A percentile compares a stretch with the other conserved stretches of the same genome.
phyloP scores from a whole-genome alignment of 2,329 filamentous ascomycete species.

The Fonsecaea monophora region DNA sequence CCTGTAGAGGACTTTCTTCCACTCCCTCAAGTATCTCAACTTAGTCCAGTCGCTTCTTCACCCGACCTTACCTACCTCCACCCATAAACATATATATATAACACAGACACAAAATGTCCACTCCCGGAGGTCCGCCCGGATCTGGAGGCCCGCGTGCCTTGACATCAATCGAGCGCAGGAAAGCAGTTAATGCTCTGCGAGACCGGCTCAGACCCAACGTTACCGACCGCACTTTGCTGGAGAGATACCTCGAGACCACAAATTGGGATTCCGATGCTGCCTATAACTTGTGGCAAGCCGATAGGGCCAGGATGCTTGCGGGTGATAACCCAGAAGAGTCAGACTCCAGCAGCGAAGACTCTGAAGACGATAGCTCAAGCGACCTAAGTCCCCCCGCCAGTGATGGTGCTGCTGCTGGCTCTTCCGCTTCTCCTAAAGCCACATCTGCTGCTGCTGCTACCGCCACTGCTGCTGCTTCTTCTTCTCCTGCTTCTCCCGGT shows the following conservation, averaged over 20 bases:
- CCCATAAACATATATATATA: background rate
- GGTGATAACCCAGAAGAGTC: background rate
- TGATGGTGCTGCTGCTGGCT: too few relatives aligned
- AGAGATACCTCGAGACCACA: background rate
- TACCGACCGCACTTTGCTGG: background rate
- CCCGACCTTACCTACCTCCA: background rate
- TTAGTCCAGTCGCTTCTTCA: background rate
- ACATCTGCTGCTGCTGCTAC: background rate
- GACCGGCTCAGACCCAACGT: background rate
- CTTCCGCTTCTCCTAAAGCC: background rate
- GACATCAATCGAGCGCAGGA: background rate
- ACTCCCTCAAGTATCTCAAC: background rate
- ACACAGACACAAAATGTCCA: background rate
- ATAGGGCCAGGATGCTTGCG: background rate
- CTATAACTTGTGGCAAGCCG: background rate
- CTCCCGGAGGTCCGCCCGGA: background rate
- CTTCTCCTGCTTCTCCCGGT: too few relatives aligned
- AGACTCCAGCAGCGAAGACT: background rate
- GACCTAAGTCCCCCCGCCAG: background rate
- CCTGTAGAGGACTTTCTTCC: background rate
- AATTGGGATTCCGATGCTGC: slow-evolving; percentile 7
- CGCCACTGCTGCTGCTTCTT: background rate
- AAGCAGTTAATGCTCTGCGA: background rate
- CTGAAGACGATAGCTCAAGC: background rate
- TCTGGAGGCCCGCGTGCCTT: background rate